phyloP scores from a whole-genome alignment of 192 early-diverging fungal genomes.

The Paraglomus occultum region DNA sequence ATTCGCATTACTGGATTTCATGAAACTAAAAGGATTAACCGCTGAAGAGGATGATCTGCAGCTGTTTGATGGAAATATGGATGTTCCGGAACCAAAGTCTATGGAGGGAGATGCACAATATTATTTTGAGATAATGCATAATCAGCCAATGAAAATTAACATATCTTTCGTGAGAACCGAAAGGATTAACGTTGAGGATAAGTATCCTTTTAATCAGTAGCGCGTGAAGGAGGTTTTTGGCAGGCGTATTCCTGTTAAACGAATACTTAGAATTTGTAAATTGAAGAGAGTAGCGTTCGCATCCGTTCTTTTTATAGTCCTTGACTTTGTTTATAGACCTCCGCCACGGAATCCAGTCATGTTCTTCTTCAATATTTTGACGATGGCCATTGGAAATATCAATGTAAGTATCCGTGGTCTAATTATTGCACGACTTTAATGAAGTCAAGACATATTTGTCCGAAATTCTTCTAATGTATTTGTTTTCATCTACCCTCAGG shows the following conservation, averaged over 20 bases:
- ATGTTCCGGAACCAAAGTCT: constrained; percentile 70
- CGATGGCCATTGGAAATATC: constrained; percentile 97
- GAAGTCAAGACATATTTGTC: not conserved
- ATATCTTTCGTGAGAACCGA: constrained; percentile 93
- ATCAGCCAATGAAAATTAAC: constrained; percentile 94
- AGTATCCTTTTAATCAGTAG: constrained; percentile 37
- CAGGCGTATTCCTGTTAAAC: not conserved
- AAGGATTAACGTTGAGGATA: constrained; percentile 61
- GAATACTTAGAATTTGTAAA: not conserved
- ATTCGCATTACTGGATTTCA: constrained; percentile 80
- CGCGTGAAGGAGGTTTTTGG: constrained; percentile 21
- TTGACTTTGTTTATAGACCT: constrained; percentile 36
- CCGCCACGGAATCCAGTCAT: constrained; percentile 49
- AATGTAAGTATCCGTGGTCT: constrained; percentile 55
- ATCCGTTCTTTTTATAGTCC: not conserved
- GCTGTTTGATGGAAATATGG: constrained; percentile 51
- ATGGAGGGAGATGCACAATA: constrained; percentile 69
- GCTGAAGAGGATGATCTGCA: constrained; percentile 49
- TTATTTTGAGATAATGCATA: constrained; percentile 93
- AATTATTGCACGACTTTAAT: not conserved
- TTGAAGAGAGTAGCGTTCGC: too few species aligned
- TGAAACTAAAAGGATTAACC: constrained; percentile 65
- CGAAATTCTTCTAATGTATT: constrained; percentile 10
- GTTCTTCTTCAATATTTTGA: constrained; percentile 83
- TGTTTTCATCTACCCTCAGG: constrained; percentile 36